These are phyloP conservation scores for Urochloa ruziziensis DNA, from an alignment of 176 grass and related monocot genomes.

Conservation along the genomic window DNA sequence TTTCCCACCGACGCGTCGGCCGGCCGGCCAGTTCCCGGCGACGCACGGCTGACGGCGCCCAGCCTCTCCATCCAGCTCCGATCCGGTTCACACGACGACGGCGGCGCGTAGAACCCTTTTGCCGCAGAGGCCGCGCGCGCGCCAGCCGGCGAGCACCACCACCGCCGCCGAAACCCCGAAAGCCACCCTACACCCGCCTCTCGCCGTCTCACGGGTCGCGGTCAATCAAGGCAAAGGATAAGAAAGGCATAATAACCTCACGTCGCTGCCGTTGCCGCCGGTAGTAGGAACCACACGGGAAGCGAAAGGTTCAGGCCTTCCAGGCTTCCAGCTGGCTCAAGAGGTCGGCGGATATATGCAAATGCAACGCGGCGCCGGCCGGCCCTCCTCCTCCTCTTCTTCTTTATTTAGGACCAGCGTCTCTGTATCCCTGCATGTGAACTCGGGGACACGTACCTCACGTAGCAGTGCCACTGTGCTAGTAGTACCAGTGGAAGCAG, in stretches of 20 bases:
- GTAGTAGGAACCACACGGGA: not conserved
- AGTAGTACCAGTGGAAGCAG: not conserved
- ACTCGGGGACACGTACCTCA: not conserved
- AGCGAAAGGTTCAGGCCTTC: not conserved
- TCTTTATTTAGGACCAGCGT: not conserved
- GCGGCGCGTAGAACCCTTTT: not conserved
- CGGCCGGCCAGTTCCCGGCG: not conserved
- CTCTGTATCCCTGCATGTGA: not conserved
- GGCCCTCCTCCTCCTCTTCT: too few species aligned
- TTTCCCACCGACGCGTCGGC: constrained; percentile 14
- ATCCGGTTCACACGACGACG: not conserved
- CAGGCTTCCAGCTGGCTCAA: not conserved
- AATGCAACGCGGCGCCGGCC: not conserved
- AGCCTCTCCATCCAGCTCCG: not conserved
- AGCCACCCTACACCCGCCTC: too few species aligned
- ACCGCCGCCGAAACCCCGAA: too few species aligned
- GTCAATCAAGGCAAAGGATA: not conserved
- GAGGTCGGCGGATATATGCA: too few species aligned
- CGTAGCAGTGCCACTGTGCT: not conserved
- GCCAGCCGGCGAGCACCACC: not conserved
- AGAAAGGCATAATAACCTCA: not conserved
- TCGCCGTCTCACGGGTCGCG: not conserved
- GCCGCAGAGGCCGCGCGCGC: too few species aligned
- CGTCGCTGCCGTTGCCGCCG: not conserved
- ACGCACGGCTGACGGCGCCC: not conserved